Percentiles rank a stretch among this genome's conserved stretches.
phyloP scores from a whole-genome alignment of 2,329 filamentous ascomycete genomes.

The Mariannaea elegans region DNA sequence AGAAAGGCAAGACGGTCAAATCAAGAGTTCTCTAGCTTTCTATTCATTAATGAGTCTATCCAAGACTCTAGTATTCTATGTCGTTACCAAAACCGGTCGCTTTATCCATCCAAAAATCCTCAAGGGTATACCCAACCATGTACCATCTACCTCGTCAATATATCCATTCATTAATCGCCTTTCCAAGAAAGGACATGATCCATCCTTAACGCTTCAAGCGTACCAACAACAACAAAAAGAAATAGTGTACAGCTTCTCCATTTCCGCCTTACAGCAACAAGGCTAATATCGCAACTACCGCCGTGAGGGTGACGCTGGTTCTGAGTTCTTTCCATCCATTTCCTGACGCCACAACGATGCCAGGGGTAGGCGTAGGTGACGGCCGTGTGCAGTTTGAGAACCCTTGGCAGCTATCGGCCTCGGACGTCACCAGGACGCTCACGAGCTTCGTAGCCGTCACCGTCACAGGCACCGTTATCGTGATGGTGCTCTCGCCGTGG shows the following conservation, averaged over 20 bases:
- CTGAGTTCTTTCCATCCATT: slow-evolving; percentile 22
- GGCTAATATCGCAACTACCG: slow-evolving; percentile 18
- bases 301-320: slow-evolving; percentile 20
- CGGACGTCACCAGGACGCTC: not conserved
- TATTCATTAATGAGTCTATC: slow-evolving; percentile 1
- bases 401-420: not conserved
- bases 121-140: slow-evolving; percentile 13
- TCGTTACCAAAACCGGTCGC: not conserved
- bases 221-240: not conserved
- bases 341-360: slow-evolving; percentile 20
- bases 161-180: not conserved
- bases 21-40: not conserved
- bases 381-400: not conserved
- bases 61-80: slow-evolving; percentile 1
- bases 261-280: slow-evolving; percentile 16
- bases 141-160: not conserved
- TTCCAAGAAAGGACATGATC: not conserved
- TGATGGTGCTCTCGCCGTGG: slow-evolving; percentile 33
- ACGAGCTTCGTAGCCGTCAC: slow-evolving; percentile 5
- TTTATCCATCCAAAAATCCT: not conserved
- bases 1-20: not conserved
- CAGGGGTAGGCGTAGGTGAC: slow-evolving; percentile 21
- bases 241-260: too few relatives aligned
- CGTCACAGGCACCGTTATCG: slow-evolving; percentile 35
- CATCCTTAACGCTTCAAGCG: not conserved